phyloP scores from a whole-genome alignment of 192 early-diverging fungal species.

The Nowakowskiella sp. region DNA sequence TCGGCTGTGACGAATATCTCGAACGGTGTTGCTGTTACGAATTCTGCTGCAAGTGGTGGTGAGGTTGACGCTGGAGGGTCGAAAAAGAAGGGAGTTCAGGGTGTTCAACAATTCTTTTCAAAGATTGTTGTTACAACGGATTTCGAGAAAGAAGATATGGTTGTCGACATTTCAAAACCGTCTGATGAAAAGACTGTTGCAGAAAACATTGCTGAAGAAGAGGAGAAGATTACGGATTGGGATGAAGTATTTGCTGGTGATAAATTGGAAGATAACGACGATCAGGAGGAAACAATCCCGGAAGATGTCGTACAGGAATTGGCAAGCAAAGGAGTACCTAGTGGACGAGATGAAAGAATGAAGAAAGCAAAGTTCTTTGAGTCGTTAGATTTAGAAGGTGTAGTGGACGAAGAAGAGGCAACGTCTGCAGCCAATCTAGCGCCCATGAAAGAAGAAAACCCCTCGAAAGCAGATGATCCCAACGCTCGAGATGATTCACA shows the following conservation, averaged over 20 bases:
- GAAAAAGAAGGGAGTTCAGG: slow-evolving; percentile 13
- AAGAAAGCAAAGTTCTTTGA: slow-evolving; percentile 17
- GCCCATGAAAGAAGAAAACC: no score
- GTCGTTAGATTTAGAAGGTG: slow-evolving; percentile 15
- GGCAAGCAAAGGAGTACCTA: slow-evolving; percentile 11
- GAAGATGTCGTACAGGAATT: slow-evolving; percentile 18
- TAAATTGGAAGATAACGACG: slow-evolving; percentile 48
- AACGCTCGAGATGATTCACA: no score
- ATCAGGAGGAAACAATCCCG: slow-evolving; percentile 6
- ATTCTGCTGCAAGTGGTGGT: slow-evolving; percentile 18
- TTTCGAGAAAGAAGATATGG: slow-evolving; percentile 76
- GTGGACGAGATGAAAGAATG: slow-evolving; percentile 42
- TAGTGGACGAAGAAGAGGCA: slow-evolving; percentile 14
- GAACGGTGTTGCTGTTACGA: slow-evolving; percentile 2
- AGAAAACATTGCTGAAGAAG: slow-evolving; percentile 37
- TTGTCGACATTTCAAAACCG: background rate
- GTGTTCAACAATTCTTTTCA: slow-evolving; percentile 80
- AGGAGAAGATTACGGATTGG: slow-evolving; percentile 57
- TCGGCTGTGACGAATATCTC: no score
- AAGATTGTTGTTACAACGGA: slow-evolving; percentile 84
- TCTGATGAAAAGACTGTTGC: slow-evolving; percentile 41
- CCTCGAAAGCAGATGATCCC: no score
- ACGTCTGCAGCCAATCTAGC: no score
- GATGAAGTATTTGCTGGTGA: slow-evolving; percentile 71
- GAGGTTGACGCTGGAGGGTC: slow-evolving; percentile 2